Conservation (phyloP, 768 basidiomycete genomes). For the Jaapia argillacea region DNA sequence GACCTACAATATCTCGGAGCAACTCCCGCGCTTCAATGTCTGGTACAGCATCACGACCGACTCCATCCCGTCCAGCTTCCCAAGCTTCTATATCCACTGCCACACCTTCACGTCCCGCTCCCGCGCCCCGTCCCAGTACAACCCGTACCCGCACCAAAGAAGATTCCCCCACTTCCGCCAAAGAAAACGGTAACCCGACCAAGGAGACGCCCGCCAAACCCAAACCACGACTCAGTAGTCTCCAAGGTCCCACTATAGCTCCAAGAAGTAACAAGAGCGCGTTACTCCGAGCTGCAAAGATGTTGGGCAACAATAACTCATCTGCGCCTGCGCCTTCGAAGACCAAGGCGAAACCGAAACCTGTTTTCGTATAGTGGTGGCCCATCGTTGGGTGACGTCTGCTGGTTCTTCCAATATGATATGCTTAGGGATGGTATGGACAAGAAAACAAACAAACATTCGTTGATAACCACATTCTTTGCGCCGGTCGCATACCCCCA, state of each 20-base stretch:
- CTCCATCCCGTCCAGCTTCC: slow-evolving; percentile 10
- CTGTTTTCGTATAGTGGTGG: not conserved
- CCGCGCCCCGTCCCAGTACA: not conserved
- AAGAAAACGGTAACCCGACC: slow-evolving; percentile 3
- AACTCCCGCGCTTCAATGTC: slow-evolving; percentile 28
- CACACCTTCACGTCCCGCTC: too few species aligned
- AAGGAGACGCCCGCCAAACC: slow-evolving; percentile 19
- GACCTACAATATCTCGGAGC: slow-evolving; percentile 26
- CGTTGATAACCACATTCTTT: too few species aligned
- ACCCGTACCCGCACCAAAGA: slow-evolving; percentile 4
- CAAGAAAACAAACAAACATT: too few species aligned
- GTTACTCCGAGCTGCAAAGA: slow-evolving; percentile 57
- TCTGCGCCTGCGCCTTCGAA: slow-evolving; percentile 25
- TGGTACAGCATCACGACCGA: slow-evolving; percentile 10
- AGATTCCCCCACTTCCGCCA: slow-evolving; percentile 5
- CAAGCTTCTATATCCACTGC: slow-evolving; percentile 4
- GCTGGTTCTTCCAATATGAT: too few species aligned
- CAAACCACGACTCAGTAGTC: slow-evolving; percentile 46
- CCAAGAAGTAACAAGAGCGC: slow-evolving; percentile 74
- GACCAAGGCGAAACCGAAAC: not conserved
- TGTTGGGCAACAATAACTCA: too few species aligned
- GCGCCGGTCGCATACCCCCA: too few species aligned
- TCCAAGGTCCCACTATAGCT: slow-evolving; percentile 47
- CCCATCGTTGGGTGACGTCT: too few species aligned
- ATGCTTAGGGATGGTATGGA: too few species aligned